phyloP scores from a whole-genome alignment of 805 yeast genomes.

The Saccharomyces eubayanus region DNA sequence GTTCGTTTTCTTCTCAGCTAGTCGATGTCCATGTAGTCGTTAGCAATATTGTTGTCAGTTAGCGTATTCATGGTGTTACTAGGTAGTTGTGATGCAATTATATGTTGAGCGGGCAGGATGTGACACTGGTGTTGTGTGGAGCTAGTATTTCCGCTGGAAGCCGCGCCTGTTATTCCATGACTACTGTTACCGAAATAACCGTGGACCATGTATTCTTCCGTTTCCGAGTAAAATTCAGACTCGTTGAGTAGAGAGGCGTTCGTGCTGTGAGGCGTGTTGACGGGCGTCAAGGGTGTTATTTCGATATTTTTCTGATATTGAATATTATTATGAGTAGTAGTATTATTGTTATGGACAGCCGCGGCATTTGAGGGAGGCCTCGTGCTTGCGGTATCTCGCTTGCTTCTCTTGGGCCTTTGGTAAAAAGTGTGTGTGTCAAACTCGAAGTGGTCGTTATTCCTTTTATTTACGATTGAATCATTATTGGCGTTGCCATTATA shows the following conservation, averaged over 20 bases:
- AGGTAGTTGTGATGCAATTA: not conserved
- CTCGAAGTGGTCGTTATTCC: not conserved
- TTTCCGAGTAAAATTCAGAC: slow-evolving; percentile 13
- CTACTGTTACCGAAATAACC: slow-evolving; percentile 10
- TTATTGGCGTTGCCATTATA: not conserved
- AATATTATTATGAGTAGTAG: not conserved
- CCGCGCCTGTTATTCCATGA: not conserved
- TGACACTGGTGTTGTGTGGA: not conserved
- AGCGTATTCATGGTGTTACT: not conserved
- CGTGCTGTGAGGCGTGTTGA: not conserved
- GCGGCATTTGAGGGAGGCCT: not conserved
- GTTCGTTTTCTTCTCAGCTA: not conserved
- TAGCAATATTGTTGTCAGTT: not conserved
- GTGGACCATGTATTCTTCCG: slow-evolving; percentile 25
- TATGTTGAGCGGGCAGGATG: not conserved
- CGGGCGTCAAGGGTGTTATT: not conserved
- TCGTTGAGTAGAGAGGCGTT: not conserved
- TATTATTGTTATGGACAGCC: not conserved
- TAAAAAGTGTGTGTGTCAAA: not conserved
- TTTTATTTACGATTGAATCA: not conserved
- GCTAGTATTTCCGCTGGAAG: not conserved
- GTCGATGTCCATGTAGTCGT: not conserved
- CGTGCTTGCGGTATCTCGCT: not conserved
- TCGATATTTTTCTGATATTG: not conserved
- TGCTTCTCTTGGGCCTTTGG: not conserved